Base-by-base conservation (phyloP, 176 grass and related monocot species). In the Pontederia crassipes region DNA sequence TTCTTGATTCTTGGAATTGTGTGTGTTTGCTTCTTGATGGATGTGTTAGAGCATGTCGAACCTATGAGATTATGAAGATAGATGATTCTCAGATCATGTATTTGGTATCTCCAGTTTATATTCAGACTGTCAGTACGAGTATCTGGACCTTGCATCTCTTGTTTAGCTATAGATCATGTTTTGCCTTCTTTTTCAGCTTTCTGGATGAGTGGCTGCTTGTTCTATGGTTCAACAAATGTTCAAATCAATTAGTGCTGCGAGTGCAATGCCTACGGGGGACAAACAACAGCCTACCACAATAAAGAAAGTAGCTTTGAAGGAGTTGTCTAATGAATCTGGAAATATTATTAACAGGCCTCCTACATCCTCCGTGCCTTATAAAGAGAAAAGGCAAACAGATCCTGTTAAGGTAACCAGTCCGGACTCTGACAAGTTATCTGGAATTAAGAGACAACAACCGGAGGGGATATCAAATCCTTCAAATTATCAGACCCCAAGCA, bases 221-320 rank as follows among this genome's bases (percentile, higher is more conserved):
- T 35, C 57, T 29, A 59, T 59, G 27, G 28, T 59, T 68, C 66
- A 45, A 56, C 11, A 45, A 45, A 18, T 20, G 28, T 18, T 46
- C 74, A 78, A 27, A 54, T 46, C 58, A 46, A 28, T 68, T 46
- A 65, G 52, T 54, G 58, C 56, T 46, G 10, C 11, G 51, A 54
- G 48, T 57, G 65, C 56, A 68, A 81, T 88, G 84, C 70, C 84
- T 71, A 61, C 77, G 49, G 81, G 80, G 62, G 84, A 86, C 64
- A 80, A 78, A 48, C 82, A 76, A 14, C 67, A 78, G 18, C 66
- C 72, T 17, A 69, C 80, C 68, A 86, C 81, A 62, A 81, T 77
- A 59, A 91, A 83, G 53, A 97, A 88, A 55, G 79, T 77, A 52
- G 83, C 86, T 66, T 45, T 84, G 70, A 86, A 73, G 62, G 86